Evolutionary conservation across 257 asterid genomes (phyloP).

Genomic region (Solanum corneliomulleri): DNA sequence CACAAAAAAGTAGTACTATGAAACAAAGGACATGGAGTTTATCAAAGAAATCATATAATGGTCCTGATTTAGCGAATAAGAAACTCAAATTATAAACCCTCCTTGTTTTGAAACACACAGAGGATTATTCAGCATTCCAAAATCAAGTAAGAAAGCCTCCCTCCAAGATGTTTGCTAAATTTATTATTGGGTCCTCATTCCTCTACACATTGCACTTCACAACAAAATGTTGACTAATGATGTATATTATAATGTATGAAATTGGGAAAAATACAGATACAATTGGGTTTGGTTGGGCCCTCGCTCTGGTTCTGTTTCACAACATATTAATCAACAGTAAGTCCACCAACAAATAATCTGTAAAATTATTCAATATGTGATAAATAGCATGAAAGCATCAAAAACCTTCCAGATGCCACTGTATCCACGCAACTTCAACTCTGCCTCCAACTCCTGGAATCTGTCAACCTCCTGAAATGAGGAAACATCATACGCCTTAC

Average conservation of each 20-base stretch:
- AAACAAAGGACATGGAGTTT: not conserved
- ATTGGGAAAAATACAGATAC: not conserved
- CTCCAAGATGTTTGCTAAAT: not conserved
- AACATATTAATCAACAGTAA: not conserved
- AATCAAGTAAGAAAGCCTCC: not conserved
- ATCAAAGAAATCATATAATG: not conserved
- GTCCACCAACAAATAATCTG: not conserved
- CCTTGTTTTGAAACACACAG: not conserved
- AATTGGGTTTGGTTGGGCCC: not conserved
- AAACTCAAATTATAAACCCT: not conserved
- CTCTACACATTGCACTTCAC: not conserved
- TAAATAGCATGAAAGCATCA: conserved; percentile 8
- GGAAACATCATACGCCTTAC: not conserved
- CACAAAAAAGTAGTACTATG: not conserved
- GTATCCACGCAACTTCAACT: conserved; percentile 64
- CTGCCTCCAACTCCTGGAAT: conserved; percentile 73
- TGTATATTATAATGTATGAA: not conserved
- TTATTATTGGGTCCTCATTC: not conserved
- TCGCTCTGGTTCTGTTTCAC: not conserved
- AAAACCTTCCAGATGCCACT: conserved; percentile 93
- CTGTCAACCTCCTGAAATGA: conserved; percentile 84
- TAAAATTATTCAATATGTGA: not conserved
- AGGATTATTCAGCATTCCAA: not conserved
- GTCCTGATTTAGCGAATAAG: not conserved
- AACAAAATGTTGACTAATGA: not conserved